Percentiles rank a stretch among this genome's conserved stretches.
phyloP scores from a whole-genome alignment of 805 yeast species.

The Sugiyamaella floridensis region DNA sequence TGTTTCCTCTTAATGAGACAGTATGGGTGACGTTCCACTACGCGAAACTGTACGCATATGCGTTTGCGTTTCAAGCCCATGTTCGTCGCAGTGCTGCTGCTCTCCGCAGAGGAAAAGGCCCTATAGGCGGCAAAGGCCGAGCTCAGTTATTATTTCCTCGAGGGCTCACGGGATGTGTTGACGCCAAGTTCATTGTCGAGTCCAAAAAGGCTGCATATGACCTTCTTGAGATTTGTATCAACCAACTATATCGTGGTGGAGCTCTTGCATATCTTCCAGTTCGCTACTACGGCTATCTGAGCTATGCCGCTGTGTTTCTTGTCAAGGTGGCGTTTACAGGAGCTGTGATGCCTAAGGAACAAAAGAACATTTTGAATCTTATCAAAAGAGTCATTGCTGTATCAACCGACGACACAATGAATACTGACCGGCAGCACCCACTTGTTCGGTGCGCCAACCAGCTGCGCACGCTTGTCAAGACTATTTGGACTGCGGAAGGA shows the following conservation, averaged over 20 bases:
- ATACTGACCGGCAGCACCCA: constrained; percentile 5
- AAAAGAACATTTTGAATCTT: constrained; percentile 3
- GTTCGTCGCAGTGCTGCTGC: constrained; percentile 12
- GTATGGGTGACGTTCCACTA: constrained; percentile 19
- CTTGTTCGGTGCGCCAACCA: constrained; percentile 7
- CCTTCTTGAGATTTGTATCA: constrained; percentile 15
- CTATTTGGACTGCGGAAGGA: constrained; percentile 1
- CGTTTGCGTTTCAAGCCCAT: constrained; percentile 21
- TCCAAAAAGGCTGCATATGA: constrained; percentile 17
- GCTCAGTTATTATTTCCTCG: constrained; percentile 15
- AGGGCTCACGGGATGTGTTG: constrained; percentile 18
- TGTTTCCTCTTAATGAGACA: constrained; percentile 17
- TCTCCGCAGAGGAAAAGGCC: neutral
- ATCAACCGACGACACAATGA: neutral
- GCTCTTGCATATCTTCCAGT: constrained; percentile 21
- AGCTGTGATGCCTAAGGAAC: constrained; percentile 14
- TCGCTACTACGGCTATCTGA: constrained; percentile 18
- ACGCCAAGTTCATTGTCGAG: constrained; percentile 20
- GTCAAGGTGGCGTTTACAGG: constrained; percentile 22
- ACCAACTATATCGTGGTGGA: constrained; percentile 16
- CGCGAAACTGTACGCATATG: constrained; percentile 19
- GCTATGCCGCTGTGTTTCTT: constrained; percentile 20
- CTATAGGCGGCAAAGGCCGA: neutral
- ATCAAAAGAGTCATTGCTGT: constrained; percentile 1
- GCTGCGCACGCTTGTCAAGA: constrained; percentile 1